phyloP scores from a whole-genome alignment of 768 basidiomycete species.

The Cystobasidium onofrii region DNA sequence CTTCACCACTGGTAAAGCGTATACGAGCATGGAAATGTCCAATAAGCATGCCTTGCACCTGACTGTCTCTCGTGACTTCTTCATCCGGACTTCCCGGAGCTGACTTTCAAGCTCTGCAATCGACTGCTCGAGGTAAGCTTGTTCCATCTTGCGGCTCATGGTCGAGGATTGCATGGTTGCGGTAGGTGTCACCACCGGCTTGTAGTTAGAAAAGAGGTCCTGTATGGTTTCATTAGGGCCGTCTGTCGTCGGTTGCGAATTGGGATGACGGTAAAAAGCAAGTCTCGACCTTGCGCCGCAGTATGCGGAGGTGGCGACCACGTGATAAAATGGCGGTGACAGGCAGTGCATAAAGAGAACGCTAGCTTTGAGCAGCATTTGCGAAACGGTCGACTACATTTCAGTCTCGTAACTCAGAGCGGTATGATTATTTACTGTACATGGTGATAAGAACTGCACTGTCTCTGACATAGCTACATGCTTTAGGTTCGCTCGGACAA shows the following conservation, averaged over 20 bases:
- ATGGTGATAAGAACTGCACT: neutral
- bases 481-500: neutral
- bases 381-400: too few species aligned
- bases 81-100: neutral
- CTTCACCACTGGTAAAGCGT: neutral
- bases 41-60: neutral
- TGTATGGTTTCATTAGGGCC: neutral
- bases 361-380: too few species aligned
- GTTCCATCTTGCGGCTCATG: neutral
- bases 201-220: neutral
- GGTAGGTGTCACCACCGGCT: neutral
- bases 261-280: neutral
- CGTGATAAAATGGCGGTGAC: neutral
- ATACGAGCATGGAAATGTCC: neutral
- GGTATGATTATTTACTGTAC: neutral
- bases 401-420: too few species aligned
- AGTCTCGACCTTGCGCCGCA: neutral
- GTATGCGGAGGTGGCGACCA: neutral
- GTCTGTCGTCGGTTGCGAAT: neutral
- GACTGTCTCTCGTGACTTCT: neutral
- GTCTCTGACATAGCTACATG: neutral
- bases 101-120: slow-evolving; percentile 1
- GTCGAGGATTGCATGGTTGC: neutral
- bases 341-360: neutral
- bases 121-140: neutral